These are phyloP conservation scores for Rhodotorula sp. DNA, from an alignment of 1,284 basidiomycete species.

Conservation along the genomic window DNA sequence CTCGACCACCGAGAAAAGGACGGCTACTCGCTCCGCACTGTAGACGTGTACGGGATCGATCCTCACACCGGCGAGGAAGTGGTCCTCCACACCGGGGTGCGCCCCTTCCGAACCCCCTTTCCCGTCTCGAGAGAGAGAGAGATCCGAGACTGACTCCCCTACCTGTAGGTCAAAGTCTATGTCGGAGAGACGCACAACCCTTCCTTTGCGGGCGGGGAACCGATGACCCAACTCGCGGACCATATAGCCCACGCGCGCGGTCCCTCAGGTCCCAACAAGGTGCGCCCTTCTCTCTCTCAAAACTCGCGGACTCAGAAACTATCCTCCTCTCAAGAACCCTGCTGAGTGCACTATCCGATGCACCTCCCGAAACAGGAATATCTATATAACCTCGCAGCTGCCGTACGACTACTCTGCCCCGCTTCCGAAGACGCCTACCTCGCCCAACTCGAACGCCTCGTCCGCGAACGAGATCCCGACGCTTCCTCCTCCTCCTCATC, in stretches of 20 bases:
- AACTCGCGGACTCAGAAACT: too few species aligned
- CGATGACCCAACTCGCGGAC: conserved; percentile 23
- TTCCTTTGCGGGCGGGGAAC: conserved; percentile 56
- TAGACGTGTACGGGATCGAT: conserved; percentile 62
- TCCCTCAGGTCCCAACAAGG: conserved; percentile 81
- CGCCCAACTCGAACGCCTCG: conserved; percentile 62
- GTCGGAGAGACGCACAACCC: conserved; percentile 74
- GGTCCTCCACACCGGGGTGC: conserved; percentile 59
- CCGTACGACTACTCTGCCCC: conserved; percentile 67
- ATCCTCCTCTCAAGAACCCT: too few species aligned
- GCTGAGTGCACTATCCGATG: too few species aligned
- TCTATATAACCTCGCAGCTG: conserved; percentile 66
- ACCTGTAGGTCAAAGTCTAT: conserved; percentile 57
- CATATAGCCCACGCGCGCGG: conserved; percentile 71
- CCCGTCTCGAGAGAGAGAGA: not conserved
- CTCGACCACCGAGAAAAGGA: conserved; percentile 54
- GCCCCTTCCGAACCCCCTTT: conserved; percentile 34
- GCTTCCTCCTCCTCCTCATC: not conserved
- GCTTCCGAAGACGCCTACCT: conserved; percentile 73
- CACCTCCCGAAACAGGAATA: conserved; percentile 79
- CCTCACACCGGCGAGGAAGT: conserved; percentile 55
- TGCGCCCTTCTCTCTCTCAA: conserved; percentile 39
- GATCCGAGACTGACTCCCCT: too few species aligned
- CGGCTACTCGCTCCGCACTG: conserved; percentile 67
- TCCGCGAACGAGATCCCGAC: conserved; percentile 18